Evolutionary conservation across 2,329 filamentous ascomycete genomes (phyloP).

Genomic region (Penicillium polonicum): DNA sequence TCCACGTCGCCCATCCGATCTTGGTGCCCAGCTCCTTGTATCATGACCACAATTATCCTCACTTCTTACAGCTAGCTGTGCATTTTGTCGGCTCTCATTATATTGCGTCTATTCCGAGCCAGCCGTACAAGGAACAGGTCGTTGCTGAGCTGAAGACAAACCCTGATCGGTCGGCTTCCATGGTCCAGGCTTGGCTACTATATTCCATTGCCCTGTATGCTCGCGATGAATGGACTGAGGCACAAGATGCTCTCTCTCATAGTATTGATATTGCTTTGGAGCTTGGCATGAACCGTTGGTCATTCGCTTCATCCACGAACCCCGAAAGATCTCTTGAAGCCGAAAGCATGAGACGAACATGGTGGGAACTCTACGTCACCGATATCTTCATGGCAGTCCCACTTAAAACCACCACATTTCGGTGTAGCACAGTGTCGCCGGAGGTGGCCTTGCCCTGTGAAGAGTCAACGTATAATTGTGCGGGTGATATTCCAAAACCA

Average conservation of each 20-base stretch:
- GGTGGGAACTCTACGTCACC: conserved; percentile 77
- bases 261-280: conserved; percentile 70
- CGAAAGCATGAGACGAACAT: conserved; percentile 81
- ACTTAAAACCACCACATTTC: conserved; percentile 47
- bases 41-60: conserved; percentile 42
- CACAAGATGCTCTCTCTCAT: conserved; percentile 52
- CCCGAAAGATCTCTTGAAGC: conserved; percentile 62
- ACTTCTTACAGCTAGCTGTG: conserved; percentile 50
- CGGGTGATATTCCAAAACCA: conserved; percentile 58
- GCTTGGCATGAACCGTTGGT: conserved; percentile 68
- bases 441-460: conserved; percentile 76
- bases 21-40: conserved; percentile 48
- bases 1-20: conserved; percentile 55
- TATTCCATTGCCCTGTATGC: conserved; percentile 39
- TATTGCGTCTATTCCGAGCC: conserved; percentile 32
- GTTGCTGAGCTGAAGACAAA: conserved; percentile 25
- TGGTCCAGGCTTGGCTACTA: conserved; percentile 40
- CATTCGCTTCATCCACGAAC: conserved; percentile 49
- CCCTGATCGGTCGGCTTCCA: conserved; percentile 30
- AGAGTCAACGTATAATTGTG: conserved; percentile 56
- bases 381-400: conserved; percentile 80
- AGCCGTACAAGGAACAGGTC: conserved; percentile 29
- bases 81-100: conserved; percentile 56
- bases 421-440: conserved; percentile 66
- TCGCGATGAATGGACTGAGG: conserved; percentile 35